Conservation (phyloP, 2,329 filamentous ascomycete genomes). For the Diaporthe batatas region DNA sequence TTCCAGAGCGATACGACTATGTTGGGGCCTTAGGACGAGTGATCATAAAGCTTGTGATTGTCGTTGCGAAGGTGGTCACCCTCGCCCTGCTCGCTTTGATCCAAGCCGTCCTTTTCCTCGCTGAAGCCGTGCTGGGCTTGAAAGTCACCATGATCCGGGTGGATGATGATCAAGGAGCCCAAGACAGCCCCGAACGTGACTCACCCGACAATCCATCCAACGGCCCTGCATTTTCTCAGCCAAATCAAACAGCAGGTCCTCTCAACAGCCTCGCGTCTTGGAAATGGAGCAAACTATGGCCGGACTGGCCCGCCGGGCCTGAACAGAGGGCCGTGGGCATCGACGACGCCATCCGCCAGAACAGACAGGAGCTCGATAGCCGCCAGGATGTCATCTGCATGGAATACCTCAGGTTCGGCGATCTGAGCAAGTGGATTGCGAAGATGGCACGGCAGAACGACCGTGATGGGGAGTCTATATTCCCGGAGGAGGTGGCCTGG, state of each 20-base stretch:
- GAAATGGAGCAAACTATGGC: not conserved
- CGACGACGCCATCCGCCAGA: not conserved
- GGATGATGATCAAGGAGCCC: not conserved
- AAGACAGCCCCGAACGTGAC: not conserved
- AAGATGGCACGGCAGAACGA: not conserved
- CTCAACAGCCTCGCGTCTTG: not conserved
- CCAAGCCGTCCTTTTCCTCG: not conserved
- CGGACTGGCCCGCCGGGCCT: not conserved
- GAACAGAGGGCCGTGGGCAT: not conserved
- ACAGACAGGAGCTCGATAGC: not conserved
- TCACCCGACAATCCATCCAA: not conserved
- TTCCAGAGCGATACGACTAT: not conserved
- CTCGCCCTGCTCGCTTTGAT: not conserved
- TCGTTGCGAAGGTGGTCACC: not conserved
- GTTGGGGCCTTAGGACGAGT: not conserved
- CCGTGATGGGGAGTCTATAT: not conserved
- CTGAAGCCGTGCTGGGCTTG: not conserved
- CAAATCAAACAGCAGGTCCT: not conserved
- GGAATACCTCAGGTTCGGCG: slow-evolving; percentile 18
- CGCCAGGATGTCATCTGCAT: slow-evolving; percentile 8
- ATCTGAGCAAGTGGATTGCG: slow-evolving; percentile 20
- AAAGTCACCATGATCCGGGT: no score
- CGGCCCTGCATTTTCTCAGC: not conserved
- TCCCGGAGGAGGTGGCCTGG: slow-evolving; percentile 22
- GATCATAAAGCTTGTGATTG: not conserved